Evolutionary conservation across 1,284 basidiomycete species (phyloP), one percentile per base, ranked within the genome.

Genomic region (Takashimella koratensis): DNA sequence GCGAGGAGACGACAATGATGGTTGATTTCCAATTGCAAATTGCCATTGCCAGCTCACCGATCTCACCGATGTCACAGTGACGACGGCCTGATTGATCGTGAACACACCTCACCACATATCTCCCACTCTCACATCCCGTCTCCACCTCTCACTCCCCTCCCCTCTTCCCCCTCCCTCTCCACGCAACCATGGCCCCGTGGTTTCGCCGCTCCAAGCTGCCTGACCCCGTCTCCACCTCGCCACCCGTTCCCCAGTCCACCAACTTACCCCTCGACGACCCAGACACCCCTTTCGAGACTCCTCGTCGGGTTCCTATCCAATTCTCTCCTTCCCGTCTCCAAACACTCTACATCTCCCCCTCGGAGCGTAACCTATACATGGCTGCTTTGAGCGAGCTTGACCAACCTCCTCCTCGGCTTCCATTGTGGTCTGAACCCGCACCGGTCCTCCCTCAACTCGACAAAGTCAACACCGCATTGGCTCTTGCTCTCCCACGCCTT

Each of bases 291-390:
- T 36, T 36, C 30, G 30, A 36, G 30, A 8, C 30, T 36, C 30
- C 30, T 8, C 30, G 30, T 36, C 30, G 30, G 10, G 16, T 22
- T 24, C 68, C 68, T 16, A 57, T 60, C 25, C 66, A 68, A 55
- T 69, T 64, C 56, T 39, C 54, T 0, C 63, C 66, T 1, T 67
- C 65, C 40, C 54, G 67, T 4, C 49, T 63, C 24, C 59, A 60
- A 11, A 69, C 66, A 5, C 54, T 72, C 3, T 66, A 67, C 54
- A 67, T 72, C 20, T 60, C 67, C 1, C 66, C 65, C 11, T 65
- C 64, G 2, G 72, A 73, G 30, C 59, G 63, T 10, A 59, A 71
- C 36, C 62, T 74, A 23, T 74, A 73, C 54, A 61, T 74, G 8
- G 65, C 67, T 3, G 67, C 70, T 2, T 64, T 74, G 64, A 55